These are phyloP conservation scores for Rhodofomes roseus DNA, from an alignment of 1,284 basidiomycete species.

Conservation along the genomic window DNA sequence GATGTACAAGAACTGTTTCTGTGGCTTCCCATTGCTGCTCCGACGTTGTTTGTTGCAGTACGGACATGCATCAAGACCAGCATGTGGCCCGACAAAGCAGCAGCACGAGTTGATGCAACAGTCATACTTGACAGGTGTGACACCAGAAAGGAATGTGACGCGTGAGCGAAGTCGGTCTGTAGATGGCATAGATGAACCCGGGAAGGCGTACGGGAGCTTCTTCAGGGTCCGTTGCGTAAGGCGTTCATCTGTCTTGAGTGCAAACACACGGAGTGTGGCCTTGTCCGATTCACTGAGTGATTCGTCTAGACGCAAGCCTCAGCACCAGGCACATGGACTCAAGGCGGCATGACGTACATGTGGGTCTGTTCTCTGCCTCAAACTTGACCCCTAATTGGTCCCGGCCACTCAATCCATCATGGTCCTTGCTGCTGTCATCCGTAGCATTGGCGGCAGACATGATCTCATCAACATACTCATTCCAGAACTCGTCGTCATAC, in stretches of 20 bases:
- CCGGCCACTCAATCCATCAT: background rate
- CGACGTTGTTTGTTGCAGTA: slow-evolving; percentile 18
- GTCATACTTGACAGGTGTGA: slow-evolving; percentile 28
- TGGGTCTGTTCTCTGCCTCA: background rate
- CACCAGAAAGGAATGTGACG: slow-evolving; percentile 20
- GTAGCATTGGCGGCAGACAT: background rate
- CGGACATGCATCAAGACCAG: slow-evolving; percentile 15
- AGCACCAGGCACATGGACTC: background rate
- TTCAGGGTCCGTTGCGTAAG: slow-evolving; percentile 7
- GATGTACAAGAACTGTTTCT: slow-evolving; percentile 15
- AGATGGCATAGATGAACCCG: slow-evolving; percentile 3
- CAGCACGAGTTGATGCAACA: slow-evolving; percentile 20
- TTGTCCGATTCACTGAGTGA: background rate
- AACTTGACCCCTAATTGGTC: background rate
- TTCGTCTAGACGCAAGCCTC: background rate
- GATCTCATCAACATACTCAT: background rate
- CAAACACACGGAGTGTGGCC: background rate
- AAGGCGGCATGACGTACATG: background rate
- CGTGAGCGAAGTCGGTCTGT: slow-evolving; percentile 10
- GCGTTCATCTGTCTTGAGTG: slow-evolving; percentile 5
- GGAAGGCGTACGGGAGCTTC: slow-evolving; percentile 18
- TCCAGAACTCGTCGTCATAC: background rate
- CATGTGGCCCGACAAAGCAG: slow-evolving; percentile 24
- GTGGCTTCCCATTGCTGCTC: slow-evolving; percentile 5
- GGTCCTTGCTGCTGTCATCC: background rate